Percentiles rank a stretch among this genome's conserved stretches.
phyloP scores from a whole-genome alignment of 2,329 filamentous ascomycete genomes.

The Byssochlamys sp. region DNA sequence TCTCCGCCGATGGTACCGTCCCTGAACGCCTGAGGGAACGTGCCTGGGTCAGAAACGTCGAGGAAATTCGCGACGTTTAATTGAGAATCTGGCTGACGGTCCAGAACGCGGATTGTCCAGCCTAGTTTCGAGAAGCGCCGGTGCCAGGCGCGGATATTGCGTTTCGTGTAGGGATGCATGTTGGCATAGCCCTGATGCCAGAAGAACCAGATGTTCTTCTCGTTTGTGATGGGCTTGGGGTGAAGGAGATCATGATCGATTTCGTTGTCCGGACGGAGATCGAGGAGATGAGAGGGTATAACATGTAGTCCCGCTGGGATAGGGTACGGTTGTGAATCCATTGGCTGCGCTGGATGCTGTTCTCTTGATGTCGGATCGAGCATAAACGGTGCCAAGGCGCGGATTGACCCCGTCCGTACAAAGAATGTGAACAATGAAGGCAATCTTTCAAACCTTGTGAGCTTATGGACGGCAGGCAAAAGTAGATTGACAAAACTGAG shows the following conservation, averaged over 20 bases:
- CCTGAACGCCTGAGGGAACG: slow-evolving; percentile 44
- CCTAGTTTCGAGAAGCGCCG: slow-evolving; percentile 43
- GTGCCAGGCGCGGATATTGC: slow-evolving; percentile 47
- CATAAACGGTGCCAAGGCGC: neutral
- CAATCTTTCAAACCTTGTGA: neutral
- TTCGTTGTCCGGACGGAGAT: slow-evolving; percentile 39
- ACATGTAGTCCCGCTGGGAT: slow-evolving; percentile 32
- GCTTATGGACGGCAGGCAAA: neutral
- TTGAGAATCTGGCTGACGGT: slow-evolving; percentile 36
- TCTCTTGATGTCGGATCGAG: neutral
- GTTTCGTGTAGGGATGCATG: slow-evolving; percentile 45
- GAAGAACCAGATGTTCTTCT: slow-evolving; percentile 52
- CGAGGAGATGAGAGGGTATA: slow-evolving; percentile 33
- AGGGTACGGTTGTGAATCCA: slow-evolving; percentile 4
- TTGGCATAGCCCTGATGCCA: slow-evolving; percentile 44
- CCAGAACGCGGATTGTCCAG: slow-evolving; percentile 46
- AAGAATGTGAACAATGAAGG: neutral
- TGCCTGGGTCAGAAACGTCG: slow-evolving; percentile 33
- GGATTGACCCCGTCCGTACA: neutral
- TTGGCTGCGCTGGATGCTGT: neutral
- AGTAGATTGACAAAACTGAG: neutral
- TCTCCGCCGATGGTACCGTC: slow-evolving; percentile 42
- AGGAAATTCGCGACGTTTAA: slow-evolving; percentile 44
- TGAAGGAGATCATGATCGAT: slow-evolving; percentile 37
- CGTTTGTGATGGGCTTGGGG: slow-evolving; percentile 29